Base-by-base conservation (phyloP, 768 basidiomycete species). In the Mycena chlorophos region DNA sequence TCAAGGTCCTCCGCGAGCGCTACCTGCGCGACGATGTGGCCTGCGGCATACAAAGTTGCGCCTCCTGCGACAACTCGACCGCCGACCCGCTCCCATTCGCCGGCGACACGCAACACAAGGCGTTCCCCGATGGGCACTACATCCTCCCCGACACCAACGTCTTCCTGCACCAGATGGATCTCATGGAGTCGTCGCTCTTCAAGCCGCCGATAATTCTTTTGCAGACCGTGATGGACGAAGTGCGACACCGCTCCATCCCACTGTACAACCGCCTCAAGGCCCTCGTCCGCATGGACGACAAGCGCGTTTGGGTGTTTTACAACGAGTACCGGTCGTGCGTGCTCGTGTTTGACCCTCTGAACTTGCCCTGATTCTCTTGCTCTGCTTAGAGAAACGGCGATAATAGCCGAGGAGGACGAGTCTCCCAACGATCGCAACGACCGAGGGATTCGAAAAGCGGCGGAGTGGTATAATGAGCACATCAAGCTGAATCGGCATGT, bases 211-310 rank as follows among this genome's bases (percentile, higher is more conserved):
- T 98, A 51, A 87, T 99, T 52, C 75, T 99, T 22, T 82, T 97
- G 2, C 96, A 98, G 72, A 99, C 96, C 0, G 95, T 98, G 2
- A 77, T 98, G 50, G 91, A 97, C 61, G 97, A 99, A 83, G 94
- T 98, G 56, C 82, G 96, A 55, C 97, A 98, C 68, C 82, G 97
- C 19, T 94, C 91, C 1, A 73, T 98, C 23, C 96, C 96, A 3
- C 74, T 98, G 16, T 94, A 92, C 73, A 98, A 94, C 68, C 88
- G 95, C 28, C 79, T 99, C 59, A 95, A 91, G 63, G 83, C 88
- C 1, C 78, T 98, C 45, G 79, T 88, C 27, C 89, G 85, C 58
- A 83, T 86, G 61, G 96, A 98, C 54, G 93, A 92, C 57, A 94
- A 93, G 66, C 77, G 73, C n/a, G 80, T 87, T 10, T 91, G 86